Base-by-base conservation (phyloP, 2,329 filamentous ascomycete genomes). In the Chalaropsis ovoidea region DNA sequence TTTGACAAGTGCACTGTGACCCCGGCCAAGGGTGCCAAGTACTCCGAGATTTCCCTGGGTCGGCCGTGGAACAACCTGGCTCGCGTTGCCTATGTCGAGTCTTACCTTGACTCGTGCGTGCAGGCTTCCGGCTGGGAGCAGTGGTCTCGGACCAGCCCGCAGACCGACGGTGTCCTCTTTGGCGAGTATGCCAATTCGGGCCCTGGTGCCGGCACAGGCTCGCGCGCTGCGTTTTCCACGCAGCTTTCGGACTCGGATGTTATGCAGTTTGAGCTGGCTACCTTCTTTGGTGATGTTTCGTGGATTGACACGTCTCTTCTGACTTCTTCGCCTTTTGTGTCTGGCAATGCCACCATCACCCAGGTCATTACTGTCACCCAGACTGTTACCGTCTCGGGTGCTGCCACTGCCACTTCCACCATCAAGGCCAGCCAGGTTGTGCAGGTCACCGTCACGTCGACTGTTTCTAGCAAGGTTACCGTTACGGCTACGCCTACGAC, bases 181-280 rank as follows among this genome's bases (percentile, higher is more conserved):
- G 81, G 74, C 10, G 85, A 87, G 76, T 86, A 81, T 70, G 73
- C 70, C 22, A 87, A 87, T 73, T 78, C 77, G 0, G 85, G 85
- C 0, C 71, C 75, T 41, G 85, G 85, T 1, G 76, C 83, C 1
- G 72, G 74, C 19, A 58, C 49, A 2, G 82, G 82, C 0, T 77
- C 76, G 0, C 75, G 84, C 62, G 83, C 81, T 10, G 75, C 73
- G 45, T 78, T 76, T 65, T 69, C 75, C 7, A 74, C 69, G 61
- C 74, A 72, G 68, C 71, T 80, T 19, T 69, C 49, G 19, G 62
- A 42, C 35, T 17, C 35, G 7, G 39, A 31, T 4, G 68, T 56
- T 13, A 35, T 49, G 10, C 62, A 64, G 39, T 64, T 64, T 42
- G 47, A 58, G 62, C 49, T 64, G n/a, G 62, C 19, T 2, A 45